Conservation (phyloP, 75 land plant species). For the Azolla pinnata region DNA sequence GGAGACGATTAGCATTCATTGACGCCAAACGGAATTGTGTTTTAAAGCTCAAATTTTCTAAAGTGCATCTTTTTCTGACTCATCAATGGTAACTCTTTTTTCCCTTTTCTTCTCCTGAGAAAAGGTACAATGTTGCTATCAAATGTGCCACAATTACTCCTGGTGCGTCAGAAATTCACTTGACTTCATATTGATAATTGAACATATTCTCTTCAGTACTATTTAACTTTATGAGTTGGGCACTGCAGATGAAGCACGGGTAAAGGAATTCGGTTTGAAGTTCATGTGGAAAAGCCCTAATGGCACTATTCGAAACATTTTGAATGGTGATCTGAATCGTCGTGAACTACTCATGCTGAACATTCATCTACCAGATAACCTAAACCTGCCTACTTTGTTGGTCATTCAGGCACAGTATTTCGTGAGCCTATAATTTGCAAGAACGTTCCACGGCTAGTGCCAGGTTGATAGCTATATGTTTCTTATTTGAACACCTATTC, state of each 20-base stretch:
- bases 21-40: background rate
- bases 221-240: no score
- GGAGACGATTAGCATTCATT: no score
- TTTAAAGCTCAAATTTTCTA: background rate
- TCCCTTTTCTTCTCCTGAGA: background rate
- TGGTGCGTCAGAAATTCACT: conserved; percentile 42
- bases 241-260: conserved; percentile 62
- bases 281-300: conserved; percentile 89
- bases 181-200: no score
- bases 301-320: conserved; percentile 77
- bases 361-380: background rate
- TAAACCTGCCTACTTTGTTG: conserved; percentile 7
- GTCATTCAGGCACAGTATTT: conserved; percentile 73
- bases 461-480: no score
- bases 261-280: conserved; percentile 75
- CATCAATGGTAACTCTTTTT: background rate
- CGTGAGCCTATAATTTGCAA: conserved; percentile 67
- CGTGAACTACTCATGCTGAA: no score
- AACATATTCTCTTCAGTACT: no score
- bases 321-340: conserved; percentile 74
- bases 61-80: background rate
- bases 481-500: no score
- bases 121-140: conserved; percentile 77
- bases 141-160: conserved; percentile 92
- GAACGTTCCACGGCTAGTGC: conserved; percentile 58